phyloP scores from a whole-genome alignment of 345 rosid species.

The Brassica cretica region DNA sequence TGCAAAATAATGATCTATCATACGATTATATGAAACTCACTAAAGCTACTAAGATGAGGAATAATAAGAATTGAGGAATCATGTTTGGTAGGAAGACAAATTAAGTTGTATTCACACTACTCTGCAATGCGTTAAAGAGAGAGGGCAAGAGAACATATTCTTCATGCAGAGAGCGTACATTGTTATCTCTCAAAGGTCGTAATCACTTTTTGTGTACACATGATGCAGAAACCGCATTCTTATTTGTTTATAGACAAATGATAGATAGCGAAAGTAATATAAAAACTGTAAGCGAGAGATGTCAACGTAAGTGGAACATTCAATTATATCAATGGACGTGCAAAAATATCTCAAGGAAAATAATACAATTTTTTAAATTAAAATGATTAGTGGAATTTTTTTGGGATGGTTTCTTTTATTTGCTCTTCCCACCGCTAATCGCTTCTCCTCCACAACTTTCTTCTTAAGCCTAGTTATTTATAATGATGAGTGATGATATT shows the following conservation, averaged over 20 bases:
- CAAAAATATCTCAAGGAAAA: slow-evolving; percentile 18
- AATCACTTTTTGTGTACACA: slow-evolving; percentile 29
- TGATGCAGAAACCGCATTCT: slow-evolving; percentile 35
- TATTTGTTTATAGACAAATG: slow-evolving; percentile 20
- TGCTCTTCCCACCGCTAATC: slow-evolving; percentile 33
- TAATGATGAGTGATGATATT: slow-evolving; percentile 23
- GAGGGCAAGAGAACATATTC: slow-evolving; percentile 32
- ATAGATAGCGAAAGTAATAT: slow-evolving; percentile 34
- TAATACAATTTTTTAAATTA: background rate
- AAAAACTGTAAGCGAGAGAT: background rate
- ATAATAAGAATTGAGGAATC: slow-evolving; percentile 25
- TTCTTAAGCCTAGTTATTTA: slow-evolving; percentile 16
- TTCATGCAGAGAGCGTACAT: background rate
- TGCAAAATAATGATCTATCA: slow-evolving; percentile 8
- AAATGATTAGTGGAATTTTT: background rate
- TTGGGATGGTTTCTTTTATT: slow-evolving; percentile 14
- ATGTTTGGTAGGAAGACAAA: slow-evolving; percentile 29
- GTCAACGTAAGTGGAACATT: slow-evolving; percentile 39
- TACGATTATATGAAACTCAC: background rate
- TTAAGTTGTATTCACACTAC: slow-evolving; percentile 14
- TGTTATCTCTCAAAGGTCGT: slow-evolving; percentile 26
- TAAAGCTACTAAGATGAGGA: slow-evolving; percentile 3
- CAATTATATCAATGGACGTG: slow-evolving; percentile 19
- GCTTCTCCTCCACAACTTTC: slow-evolving; percentile 23
- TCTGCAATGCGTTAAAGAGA: slow-evolving; percentile 6